Base-by-base conservation (phyloP, 2,329 filamentous ascomycete species). In the Beauveria asiatica region DNA sequence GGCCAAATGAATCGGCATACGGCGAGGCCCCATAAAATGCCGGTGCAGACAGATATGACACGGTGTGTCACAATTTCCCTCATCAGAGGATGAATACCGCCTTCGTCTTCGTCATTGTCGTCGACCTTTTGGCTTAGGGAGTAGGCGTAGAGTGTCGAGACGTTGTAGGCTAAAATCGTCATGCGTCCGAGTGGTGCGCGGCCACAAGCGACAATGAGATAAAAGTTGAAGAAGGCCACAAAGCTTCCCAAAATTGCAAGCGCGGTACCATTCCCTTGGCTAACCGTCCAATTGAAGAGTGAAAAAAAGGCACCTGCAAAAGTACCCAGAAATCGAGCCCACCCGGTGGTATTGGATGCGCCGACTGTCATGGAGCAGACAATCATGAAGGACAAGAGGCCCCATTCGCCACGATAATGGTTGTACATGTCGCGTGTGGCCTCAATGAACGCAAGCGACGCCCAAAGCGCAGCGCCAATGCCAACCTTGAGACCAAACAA, bases 361-460 rank as follows among this genome's bases (percentile, higher is more conserved):
- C 92, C 92, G 30, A 96, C 90, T 0, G 92, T 96, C 90, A 96
- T 96, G 30, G 89, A 91, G 71, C 91, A 96, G 23, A 97, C 92
- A 69, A 96, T 84, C 92, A 96, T 96, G 75, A 95, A 96, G 0
- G 90, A 94, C 53, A 96, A 75, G 5, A 97, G 78, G n/a, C 92
- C 92, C 92, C 92, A 97, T 76, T 97, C 92, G 37, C 92, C 91
- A 67, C 92, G 82, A 87, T 90, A 96, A 66, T 88, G 87, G 42
- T 83, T 80, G 70, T 96, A 97, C 25, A 87, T 80, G 0, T 88
- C 87, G 59, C 90, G 80, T 1, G 90, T 93, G 11, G 80, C 75
- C 1, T 84, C 80, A 30, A 96, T 78, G 68, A 95, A 97, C 3
- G 92, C 86, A 64, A 92, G 87, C 70, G 92, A 82, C 19, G 89